Base-by-base conservation (phyloP, 345 rosid species). In the Lagerstroemia speciosa region DNA sequence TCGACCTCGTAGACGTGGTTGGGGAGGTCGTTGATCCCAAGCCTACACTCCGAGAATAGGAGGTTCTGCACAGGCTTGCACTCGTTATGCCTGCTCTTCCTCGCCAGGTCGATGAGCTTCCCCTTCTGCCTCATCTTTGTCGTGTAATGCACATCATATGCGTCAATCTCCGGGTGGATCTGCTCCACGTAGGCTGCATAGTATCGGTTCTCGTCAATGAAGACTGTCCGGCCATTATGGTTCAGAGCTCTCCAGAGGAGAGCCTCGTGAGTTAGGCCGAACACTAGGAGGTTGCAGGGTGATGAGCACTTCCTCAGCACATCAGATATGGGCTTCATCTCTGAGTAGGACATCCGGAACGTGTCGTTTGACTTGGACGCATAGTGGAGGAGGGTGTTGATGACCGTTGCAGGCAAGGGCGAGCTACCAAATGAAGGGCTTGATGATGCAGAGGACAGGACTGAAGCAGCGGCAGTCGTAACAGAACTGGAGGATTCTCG, bases 1-100 rank as follows among this genome's bases (percentile, higher is more conserved):
- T 88, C 96, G 2, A 94, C 89, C 73, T 91, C 95, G 11, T 93
- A 89, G 1, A 91, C 97, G n/a, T 91, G 96, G 69, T 94, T 94
- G 1, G 97, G 97, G 75, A 94, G 73, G 71, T 94, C 97, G 11
- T 94, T 94, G 41, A 91, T 74, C 19, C 96, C 96, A 0, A 94
- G 80, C 73, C 78, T 89, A 55, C 97, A 94, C 27, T 94, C 97
- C 0, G 97, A 94, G 80, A 94, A 94, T 31, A 91, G 70, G 17
- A 91, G 79, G 66, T 91, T 89, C 73, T 91, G 96, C 26, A 91
- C 99, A 1, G 96, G 97, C 67, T 86, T 78, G 66, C 99, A 94
- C 65, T 91, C 96, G 62, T 86, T 87, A 7, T 67, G 74, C 17
- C 80, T 76, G 32, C 83, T 82, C 29, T 83, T 84, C 78, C 75